phyloP scores from a whole-genome alignment of 2,329 filamentous ascomycete species.

The Claviceps paspali region DNA sequence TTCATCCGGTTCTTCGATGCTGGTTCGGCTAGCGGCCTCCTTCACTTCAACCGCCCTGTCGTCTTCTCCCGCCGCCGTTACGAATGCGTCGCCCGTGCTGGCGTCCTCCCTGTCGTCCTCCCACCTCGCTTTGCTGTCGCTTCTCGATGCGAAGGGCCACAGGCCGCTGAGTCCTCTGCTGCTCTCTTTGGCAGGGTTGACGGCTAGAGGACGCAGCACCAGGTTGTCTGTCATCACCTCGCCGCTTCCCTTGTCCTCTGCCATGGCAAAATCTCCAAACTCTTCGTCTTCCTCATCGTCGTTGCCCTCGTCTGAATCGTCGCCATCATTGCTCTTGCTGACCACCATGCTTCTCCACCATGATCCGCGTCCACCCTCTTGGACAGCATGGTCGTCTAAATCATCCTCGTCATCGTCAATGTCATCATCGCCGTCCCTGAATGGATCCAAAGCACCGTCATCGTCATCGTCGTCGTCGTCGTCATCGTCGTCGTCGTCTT shows the following conservation, averaged over 20 bases:
- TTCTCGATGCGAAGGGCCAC: constrained; percentile 39
- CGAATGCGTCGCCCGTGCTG: constrained; percentile 7
- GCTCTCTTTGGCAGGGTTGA: constrained; percentile 32
- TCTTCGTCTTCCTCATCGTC: constrained; percentile 50
- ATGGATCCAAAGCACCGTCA: constrained; percentile 24
- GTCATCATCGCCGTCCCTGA: constrained; percentile 38
- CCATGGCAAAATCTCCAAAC: constrained; percentile 54
- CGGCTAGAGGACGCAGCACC: constrained; percentile 38
- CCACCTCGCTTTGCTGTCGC: constrained; percentile 14
- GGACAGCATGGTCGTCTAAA: constrained; percentile 31
- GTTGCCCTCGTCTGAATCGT: constrained; percentile 34
- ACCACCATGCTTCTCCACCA: constrained; percentile 32
- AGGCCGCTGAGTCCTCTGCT: constrained; percentile 33
- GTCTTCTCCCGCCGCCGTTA: constrained; percentile 12
- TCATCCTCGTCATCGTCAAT: constrained; percentile 34
- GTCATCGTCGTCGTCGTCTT: constrained; percentile 10
- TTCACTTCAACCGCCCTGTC: constrained; percentile 34
- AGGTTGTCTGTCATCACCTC: constrained; percentile 22
- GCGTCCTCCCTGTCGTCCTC: constrained; percentile 16
- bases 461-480: constrained; percentile 17
- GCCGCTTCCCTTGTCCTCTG: constrained; percentile 28
- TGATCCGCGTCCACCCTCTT: constrained; percentile 21
- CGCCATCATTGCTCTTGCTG: constrained; percentile 24
- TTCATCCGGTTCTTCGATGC: constrained; percentile 44
- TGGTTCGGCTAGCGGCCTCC: constrained; percentile 39